Percentiles rank a stretch among this genome's conserved stretches.
Evolutionary conservation across 768 basidiomycete species (phyloP).

Genomic region (Crassisporium funariophilum): DNA sequence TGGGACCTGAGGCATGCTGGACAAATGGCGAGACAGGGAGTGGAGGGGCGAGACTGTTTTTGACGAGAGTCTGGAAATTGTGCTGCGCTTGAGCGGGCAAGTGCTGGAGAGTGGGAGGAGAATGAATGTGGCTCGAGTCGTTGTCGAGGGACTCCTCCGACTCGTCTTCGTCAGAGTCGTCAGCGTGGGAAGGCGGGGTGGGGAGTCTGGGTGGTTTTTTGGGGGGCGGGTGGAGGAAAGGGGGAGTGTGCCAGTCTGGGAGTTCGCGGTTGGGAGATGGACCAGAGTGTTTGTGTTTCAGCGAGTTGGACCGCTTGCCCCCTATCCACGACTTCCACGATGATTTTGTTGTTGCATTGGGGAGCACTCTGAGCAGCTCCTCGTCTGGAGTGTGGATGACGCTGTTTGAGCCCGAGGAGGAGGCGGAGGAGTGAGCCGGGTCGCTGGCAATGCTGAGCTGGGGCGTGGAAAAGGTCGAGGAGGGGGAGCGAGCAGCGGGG

Average conservation of each 20-base stretch:
- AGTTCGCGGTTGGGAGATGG: conserved; percentile 7
- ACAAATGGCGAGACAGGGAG: conserved; percentile 48
- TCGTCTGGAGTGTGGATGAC: conserved; percentile 65
- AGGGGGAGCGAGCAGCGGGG: conserved; percentile 20
- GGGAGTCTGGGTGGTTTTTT: conserved; percentile 22
- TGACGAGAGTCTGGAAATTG: not conserved
- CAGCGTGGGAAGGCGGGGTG: conserved; percentile 21
- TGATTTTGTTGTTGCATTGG: conserved; percentile 39
- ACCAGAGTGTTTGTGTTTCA: too few relatives aligned
- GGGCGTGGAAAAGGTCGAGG: conserved; percentile 30
- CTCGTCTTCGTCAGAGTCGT: conserved; percentile 38
- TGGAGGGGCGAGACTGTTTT: conserved; percentile 5
- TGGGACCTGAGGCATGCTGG: conserved; percentile 15
- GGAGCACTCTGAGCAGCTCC: conserved; percentile 37
- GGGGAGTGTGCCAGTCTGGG: too few relatives aligned
- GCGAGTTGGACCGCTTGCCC: conserved; percentile 29
- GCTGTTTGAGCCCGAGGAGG: too few relatives aligned
- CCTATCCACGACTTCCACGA: conserved; percentile 63
- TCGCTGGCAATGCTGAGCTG: conserved; percentile 37
- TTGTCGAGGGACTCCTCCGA: conserved; percentile 18
- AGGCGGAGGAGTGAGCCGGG: conserved; percentile 54
- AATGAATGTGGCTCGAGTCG: conserved; percentile 27
- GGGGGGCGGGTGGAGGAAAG: conserved; percentile 15
- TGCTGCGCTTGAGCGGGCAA: conserved; percentile 27
- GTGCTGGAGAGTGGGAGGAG: conserved; percentile 46